Evolutionary conservation across 768 basidiomycete species (phyloP), one percentile per base, ranked within the genome.

Genomic region (Guyanaporus albipodus): DNA sequence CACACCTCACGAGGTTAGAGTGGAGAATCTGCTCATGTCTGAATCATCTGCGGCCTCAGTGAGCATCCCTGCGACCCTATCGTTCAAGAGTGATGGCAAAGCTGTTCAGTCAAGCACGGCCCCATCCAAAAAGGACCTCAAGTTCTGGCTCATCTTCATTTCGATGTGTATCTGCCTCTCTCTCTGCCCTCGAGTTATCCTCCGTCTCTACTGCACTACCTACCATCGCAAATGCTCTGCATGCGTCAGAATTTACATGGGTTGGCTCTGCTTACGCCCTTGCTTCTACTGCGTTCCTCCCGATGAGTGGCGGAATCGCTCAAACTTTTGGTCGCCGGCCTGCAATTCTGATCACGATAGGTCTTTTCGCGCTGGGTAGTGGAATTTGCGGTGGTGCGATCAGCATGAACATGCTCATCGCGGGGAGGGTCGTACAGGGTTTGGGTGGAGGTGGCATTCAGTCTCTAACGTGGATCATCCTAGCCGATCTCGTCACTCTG

Each of bases 401-500:
- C 7, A 71, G 31, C 40, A 71, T 79, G 67, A 51, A 55, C 15
- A 64, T 68, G 56, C 54, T 76, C 8, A 75, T 78, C 34, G 71
- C 60, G 0, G 75, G 69, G 2, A 63, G 77, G 22, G 54, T 66
- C 61, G 44, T 73, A 24, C 72, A 73, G 50, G 72, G 72, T 3
- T 45, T 71, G 1, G 74, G 73, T 5, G 68, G 64, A 7, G 76
- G 75, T 1, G 67, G 65, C 2, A 68, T 75, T 14, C 51, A 67
- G 18, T 58, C 70, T 9, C 47, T 72, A 8, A 58, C 63, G 2
- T 67, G 69, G 7, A 76, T 78, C 32, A 62, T 79, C 33, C 42
- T 76, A 5, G 60, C 67, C 12, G 77, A 80, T 48, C 55, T 80
- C 3, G 72, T 78, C 11, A 66, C 74, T 4, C 62, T 80, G 8